Evolutionary conservation across 768 basidiomycete genomes (phyloP).

Genomic region (Leccinum fibrillosum): DNA sequence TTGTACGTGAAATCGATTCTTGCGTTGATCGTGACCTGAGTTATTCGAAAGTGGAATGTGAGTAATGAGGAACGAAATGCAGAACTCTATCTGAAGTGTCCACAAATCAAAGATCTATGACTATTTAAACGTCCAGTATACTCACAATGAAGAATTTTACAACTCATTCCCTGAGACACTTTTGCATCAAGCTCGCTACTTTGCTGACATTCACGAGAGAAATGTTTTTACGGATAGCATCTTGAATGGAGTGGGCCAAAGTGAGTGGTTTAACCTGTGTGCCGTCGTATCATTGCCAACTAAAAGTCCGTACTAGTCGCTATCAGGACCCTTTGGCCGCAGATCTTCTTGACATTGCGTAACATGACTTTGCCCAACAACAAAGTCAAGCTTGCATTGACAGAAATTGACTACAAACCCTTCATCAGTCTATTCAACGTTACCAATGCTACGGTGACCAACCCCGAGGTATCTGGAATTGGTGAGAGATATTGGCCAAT

Average conservation of each 20-base stretch:
- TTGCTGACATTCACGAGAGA: slow-evolving; percentile 76
- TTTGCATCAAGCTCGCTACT: slow-evolving; percentile 65
- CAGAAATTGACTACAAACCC: slow-evolving; percentile 82
- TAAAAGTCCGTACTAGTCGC: slow-evolving; percentile 51
- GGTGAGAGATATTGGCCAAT: slow-evolving; percentile 41
- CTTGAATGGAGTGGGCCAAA: slow-evolving; percentile 67
- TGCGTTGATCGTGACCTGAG: slow-evolving; percentile 6
- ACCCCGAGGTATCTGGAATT: slow-evolving; percentile 61
- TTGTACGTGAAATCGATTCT: slow-evolving; percentile 41
- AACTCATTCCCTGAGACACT: slow-evolving; percentile 66
- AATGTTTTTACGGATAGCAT: slow-evolving; percentile 64
- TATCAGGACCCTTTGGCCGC: slow-evolving; percentile 70
- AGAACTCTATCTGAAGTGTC: not conserved
- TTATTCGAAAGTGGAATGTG: slow-evolving; percentile 64
- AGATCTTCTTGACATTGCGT: slow-evolving; percentile 68
- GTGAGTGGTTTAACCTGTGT: slow-evolving; percentile 39
- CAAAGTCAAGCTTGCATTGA: slow-evolving; percentile 71
- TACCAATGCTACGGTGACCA: slow-evolving; percentile 56
- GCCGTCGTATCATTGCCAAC: not conserved
- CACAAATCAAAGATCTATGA: slow-evolving; percentile 57
- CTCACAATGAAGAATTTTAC: slow-evolving; percentile 79
- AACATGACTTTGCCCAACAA: slow-evolving; percentile 73
- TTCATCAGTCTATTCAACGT: slow-evolving; percentile 85
- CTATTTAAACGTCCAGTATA: slow-evolving; percentile 70
- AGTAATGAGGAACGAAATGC: slow-evolving; percentile 23